These are phyloP conservation scores for Trametes maxima DNA, from an alignment of 768 basidiomycete genomes.

Conservation along the genomic window DNA sequence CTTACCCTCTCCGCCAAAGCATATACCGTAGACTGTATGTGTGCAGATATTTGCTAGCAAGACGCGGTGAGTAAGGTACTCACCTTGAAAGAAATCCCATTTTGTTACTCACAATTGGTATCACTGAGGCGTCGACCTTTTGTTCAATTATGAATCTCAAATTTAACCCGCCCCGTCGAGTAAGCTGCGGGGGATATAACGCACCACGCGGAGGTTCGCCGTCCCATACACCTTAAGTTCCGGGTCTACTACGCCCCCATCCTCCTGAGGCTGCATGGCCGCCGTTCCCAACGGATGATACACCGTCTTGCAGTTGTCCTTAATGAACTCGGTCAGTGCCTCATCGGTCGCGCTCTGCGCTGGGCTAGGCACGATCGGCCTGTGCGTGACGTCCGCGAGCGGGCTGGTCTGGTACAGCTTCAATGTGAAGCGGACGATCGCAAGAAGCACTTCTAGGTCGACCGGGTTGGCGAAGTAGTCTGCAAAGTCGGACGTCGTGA, in stretches of 20 bases:
- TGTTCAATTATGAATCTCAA: no score
- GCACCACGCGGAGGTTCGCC: conserved; percentile 14
- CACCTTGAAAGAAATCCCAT: no score
- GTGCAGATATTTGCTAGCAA: neutral
- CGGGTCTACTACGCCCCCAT: conserved; percentile 11
- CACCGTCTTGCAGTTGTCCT: conserved; percentile 4
- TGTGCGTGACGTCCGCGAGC: neutral
- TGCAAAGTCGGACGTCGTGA: neutral
- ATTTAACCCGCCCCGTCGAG: neutral
- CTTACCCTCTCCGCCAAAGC: conserved; percentile 17
- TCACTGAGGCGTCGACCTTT: conserved; percentile 7
- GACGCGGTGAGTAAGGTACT: neutral
- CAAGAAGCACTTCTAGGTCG: conserved; percentile 11
- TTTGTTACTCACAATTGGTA: neutral
- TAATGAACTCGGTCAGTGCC: conserved; percentile 6
- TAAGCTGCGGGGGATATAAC: neutral
- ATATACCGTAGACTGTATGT: conserved; percentile 11
- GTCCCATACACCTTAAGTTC: conserved; percentile 16
- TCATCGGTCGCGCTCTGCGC: conserved; percentile 1
- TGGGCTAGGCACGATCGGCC: neutral
- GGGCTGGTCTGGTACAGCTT: conserved; percentile 8
- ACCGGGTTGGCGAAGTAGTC: conserved; percentile 10
- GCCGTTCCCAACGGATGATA: conserved; percentile 7
- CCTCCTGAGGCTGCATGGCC: conserved; percentile 2
- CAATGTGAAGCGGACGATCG: neutral